Evolutionary conservation across 2,329 filamentous ascomycete species (phyloP), one percentile per base, ranked within the genome.

Genomic region (Alternaria triticina): DNA sequence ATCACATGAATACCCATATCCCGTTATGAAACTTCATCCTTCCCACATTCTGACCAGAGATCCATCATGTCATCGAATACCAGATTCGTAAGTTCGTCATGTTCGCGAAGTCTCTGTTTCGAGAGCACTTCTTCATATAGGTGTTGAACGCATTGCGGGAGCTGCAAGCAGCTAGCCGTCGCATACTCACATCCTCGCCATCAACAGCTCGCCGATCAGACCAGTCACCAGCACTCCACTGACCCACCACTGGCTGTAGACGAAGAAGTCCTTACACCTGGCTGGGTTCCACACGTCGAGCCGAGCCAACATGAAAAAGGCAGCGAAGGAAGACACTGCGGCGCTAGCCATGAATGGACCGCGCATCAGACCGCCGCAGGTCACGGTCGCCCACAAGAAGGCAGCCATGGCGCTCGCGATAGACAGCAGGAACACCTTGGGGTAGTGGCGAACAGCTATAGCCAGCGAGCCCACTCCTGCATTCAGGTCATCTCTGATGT

Each of bases 401-500:
- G n/a, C 57, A 20, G 40, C 57, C 57, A 59, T 59, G 11, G 57
- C 57, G n/a, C 46, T 54, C 33, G 57, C 57, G 6, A 59, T 52
- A 6, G 57, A 59, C 11, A 59, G 47, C 27, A 59, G 27, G 33
- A 59, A 59, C 11, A 46, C 12, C 25, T 59, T 59, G 20, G 57
- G 49, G 25, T 54, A 44, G 49, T 25, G 40, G 13, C 49, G 49
- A 20, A 59, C 57, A 10, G 47, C 57, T n/a, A 69, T 77, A 77
- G 65, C 64, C 33, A 66, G 28, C 9, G 61, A 61, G 1, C 54
- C 51, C 28, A 81, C 76, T 3, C 79, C 79, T 3, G 74, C 73
- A 49, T 78, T 76, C 28, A 77, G 44, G 58, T 82, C 80, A 46
- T 80, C 80, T 17, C 68, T 66, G 3, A 74, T 67, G 59, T 82